Evolutionary conservation across 306 rosid species (phyloP).

Genomic region (cucumber (Cucumis sativus)): DNA sequence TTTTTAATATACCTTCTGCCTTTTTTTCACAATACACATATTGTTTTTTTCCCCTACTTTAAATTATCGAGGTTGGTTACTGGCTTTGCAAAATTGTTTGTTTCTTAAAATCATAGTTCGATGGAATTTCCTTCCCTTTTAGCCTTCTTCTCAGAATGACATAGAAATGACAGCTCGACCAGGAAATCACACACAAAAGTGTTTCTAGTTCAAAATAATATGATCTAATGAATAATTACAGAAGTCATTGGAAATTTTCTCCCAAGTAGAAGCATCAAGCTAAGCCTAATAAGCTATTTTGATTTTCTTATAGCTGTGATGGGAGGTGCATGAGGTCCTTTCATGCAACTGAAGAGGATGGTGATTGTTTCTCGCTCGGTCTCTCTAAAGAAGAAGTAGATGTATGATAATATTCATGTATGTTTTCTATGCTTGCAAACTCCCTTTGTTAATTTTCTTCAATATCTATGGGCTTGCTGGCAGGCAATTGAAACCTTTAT

Average conservation of each 20-base stretch:
- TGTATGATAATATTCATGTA: constrained; percentile 38
- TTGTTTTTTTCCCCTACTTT: background rate
- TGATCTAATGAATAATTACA: background rate
- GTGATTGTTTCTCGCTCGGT: constrained; percentile 65
- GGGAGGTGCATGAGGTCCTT: constrained; percentile 92
- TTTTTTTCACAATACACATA: background rate
- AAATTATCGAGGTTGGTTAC: background rate
- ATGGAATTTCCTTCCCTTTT: background rate
- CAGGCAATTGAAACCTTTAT: constrained; percentile 57
- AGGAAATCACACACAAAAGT: background rate
- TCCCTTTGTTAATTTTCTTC: constrained; percentile 10
- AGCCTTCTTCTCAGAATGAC: background rate
- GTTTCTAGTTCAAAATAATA: background rate
- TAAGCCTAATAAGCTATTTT: background rate
- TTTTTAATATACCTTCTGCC: background rate
- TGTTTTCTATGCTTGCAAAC: background rate
- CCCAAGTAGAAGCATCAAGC: background rate
- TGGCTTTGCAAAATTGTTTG: background rate
- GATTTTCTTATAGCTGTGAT: constrained; percentile 53
- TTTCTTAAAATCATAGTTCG: background rate
- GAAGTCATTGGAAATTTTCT: background rate
- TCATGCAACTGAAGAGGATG: constrained; percentile 57
- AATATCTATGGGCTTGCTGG: constrained; percentile 5
- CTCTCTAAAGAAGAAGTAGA: constrained; percentile 45
- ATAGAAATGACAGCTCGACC: background rate